Evolutionary conservation across 495 filamentous ascomycete genomes (phyloP), one percentile per base, ranked within the genome.

Genomic region (Aspergillus kassunensis): DNA sequence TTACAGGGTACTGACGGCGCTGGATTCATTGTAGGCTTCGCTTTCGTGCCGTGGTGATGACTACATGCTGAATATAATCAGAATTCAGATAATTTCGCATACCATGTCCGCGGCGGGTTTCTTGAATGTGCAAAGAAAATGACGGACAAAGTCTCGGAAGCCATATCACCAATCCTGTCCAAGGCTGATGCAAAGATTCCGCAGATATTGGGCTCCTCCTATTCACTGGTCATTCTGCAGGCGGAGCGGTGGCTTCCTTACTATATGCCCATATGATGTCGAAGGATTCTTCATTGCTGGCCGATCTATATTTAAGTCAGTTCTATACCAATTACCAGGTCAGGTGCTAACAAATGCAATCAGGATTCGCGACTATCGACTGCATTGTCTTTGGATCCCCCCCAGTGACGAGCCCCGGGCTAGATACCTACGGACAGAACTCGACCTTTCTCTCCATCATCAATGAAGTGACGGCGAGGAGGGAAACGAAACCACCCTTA

Each of bases 211-310:
- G 39, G 12, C 79, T 95, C 5, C 24, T 27, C 24, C 70, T 95
- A 9, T 85, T 95, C 51, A 92, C 89, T 0, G 89, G 89, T 2
- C 89, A 93, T 59, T 89, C 86, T 6, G 89, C 89, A 0, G 89
- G 89, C 13, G 89, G 89, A 3, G 89, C 89, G 6, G 81, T 95
- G 0, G 89, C 89, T 3, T 76, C 79, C 7, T 71, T 95, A 12
- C 76, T 93, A 1, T 95, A 87, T 65, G 77, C 79, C 30, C 89
- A 95, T 69, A 88, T 93, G 79, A 73, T 90, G 33, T 52, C 49
- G 2, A 25, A 13, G 4, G 19, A 52, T 30, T 7, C n/a, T 23
- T 52, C 49, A 6, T 18, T 10, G 21, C 30, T 52, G 23, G 11
- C 12, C 3, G 20, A 37, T 19, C 21, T 45, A 21, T 1, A 6